Evolutionary conservation across 305 asterid genomes (phyloP), one percentile per base, ranked within the genome.

Genomic region (Solanum chacoense): DNA sequence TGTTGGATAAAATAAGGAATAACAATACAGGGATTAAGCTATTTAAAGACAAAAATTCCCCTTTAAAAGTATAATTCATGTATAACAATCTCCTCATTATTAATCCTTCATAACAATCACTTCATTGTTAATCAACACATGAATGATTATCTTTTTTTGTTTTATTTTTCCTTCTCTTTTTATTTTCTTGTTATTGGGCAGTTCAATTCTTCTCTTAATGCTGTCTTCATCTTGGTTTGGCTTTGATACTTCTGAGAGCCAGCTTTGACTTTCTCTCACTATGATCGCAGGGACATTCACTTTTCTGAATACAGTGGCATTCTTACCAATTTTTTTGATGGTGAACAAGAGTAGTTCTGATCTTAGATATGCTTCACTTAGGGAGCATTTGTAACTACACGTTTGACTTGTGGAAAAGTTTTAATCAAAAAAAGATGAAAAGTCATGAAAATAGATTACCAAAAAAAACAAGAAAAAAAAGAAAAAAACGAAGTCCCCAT

Each of bases 211-310:
- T 50, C 63, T 45, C 84, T 77, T 29, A n/a, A 45, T 88, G 91
- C 20, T 72, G 2, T 55, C 89, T 81, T 88, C 88, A 81, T 90
- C 85, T 88, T 86, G 73, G 34, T 22, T 91, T 67, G 89, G 50
- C 6, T 65, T 67, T 16, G 59, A 59, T 29, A 31, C 84, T 87
- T 86, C 89, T 89, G 90, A 76, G 89, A 84, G 92, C 90, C 88
- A 91, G 59, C 12, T 88, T 88, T 89, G 90, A 63, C 79, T 76
- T 86, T 91, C 84, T 84, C 86, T 89, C 78, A 84, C 89, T 90
- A 83, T 88, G 88, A 84, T 92, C 91, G 93, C 93, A 90, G 92
- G 93, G 87, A 75, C 77, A 32, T 90, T 88, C 92, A 75, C 72
- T 55, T 45, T 87, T 90, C 89, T 90, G 91, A 88, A 29, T 90